These are phyloP conservation scores for Venturia asperata DNA, from an alignment of 2,329 filamentous ascomycete species.

Conservation along the genomic window DNA sequence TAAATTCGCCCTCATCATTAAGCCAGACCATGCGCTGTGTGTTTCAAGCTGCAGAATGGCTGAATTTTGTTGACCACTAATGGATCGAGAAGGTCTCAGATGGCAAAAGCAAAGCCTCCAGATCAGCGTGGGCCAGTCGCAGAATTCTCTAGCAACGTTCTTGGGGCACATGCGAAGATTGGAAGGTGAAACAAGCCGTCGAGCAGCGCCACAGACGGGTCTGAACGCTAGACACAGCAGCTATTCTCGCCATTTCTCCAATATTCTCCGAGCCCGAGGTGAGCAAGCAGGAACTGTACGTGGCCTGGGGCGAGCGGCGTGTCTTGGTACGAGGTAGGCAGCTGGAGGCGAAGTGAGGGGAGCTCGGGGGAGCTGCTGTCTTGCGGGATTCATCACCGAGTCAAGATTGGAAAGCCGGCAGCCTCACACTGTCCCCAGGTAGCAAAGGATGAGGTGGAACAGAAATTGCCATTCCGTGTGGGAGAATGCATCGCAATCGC, in stretches of 20 bases:
- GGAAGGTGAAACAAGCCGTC: background rate
- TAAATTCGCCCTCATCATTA: background rate
- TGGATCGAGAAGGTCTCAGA: conserved; percentile 2
- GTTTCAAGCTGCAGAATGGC: background rate
- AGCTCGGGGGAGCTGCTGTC: too few species aligned
- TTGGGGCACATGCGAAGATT: background rate
- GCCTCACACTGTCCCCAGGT: background rate
- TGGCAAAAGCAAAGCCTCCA: background rate
- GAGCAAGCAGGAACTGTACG: too few species aligned
- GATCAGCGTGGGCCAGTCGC: background rate
- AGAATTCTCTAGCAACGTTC: background rate
- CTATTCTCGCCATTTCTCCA: background rate
- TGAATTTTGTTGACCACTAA: background rate
- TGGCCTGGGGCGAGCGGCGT: too few species aligned
- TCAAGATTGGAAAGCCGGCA: background rate
- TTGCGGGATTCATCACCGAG: too few species aligned
- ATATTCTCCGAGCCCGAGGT: too few species aligned
- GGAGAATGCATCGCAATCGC: too few species aligned
- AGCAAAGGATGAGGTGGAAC: background rate
- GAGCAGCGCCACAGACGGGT: background rate
- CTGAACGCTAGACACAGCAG: conserved; percentile 2
- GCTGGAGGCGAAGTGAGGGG: too few species aligned
- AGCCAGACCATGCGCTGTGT: background rate
- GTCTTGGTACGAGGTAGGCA: too few species aligned
- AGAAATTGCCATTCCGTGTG: background rate